These are phyloP conservation scores for Boletus vermiculosoides DNA, from an alignment of 768 basidiomycete species.

Conservation along the genomic window DNA sequence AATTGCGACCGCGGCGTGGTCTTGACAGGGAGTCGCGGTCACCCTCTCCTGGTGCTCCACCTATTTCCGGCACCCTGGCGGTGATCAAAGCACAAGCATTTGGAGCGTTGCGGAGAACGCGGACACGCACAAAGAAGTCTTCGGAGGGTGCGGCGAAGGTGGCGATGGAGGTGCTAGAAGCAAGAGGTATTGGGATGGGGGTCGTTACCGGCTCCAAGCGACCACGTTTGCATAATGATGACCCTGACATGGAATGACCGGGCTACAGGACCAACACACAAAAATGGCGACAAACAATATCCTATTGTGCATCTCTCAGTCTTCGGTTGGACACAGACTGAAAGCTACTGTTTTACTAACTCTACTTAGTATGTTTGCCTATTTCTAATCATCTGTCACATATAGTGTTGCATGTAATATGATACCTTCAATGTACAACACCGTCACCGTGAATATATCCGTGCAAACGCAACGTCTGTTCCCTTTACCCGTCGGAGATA, in stretches of 20 bases:
- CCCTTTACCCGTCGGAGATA: constrained; percentile 13
- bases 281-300: constrained; percentile 26
- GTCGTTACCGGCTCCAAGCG: constrained; percentile 37
- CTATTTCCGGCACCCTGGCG: constrained; percentile 77
- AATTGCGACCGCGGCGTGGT: constrained; percentile 48
- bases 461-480: constrained; percentile 1
- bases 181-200: constrained; percentile 67
- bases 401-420: constrained; percentile 40
- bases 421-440: constrained; percentile 33
- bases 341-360: constrained; percentile 33
- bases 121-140: constrained; percentile 68
- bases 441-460: constrained; percentile 11
- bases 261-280: constrained; percentile 13
- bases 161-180: constrained; percentile 79
- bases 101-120: constrained; percentile 77
- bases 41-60: constrained; percentile 45
- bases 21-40: constrained; percentile 47
- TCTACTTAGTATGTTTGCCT: constrained; percentile 32
- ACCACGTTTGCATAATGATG: constrained; percentile 52
- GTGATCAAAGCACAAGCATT: constrained; percentile 92
- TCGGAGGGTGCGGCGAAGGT: constrained; percentile 71
- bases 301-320: constrained; percentile 29
- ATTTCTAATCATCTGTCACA: constrained; percentile 33
- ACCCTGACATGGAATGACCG: constrained; percentile 42
- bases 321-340: constrained; percentile 27